Conservation (phyloP, 176 grass and related monocot genomes). For the Oryza officinalis region DNA sequence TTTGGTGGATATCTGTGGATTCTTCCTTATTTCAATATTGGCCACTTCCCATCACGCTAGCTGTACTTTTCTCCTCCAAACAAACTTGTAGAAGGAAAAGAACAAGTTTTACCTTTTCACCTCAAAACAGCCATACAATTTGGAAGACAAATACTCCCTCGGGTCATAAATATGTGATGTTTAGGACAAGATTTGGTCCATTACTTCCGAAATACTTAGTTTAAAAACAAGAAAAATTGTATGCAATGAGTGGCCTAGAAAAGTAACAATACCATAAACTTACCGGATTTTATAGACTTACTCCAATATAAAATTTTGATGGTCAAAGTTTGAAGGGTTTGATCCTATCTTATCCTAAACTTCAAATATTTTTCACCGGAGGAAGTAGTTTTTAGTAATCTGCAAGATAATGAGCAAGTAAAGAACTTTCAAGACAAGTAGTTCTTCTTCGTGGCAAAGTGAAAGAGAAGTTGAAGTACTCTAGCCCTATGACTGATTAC, state of each 20-base stretch:
- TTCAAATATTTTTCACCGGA: too few species aligned
- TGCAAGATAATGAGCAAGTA: not conserved
- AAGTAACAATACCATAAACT: too few species aligned
- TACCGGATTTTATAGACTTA: too few species aligned
- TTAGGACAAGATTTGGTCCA: too few species aligned
- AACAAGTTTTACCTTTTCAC: not conserved
- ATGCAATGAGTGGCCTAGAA: too few species aligned
- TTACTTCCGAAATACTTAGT: too few species aligned
- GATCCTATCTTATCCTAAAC: too few species aligned
- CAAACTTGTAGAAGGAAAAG: not conserved
- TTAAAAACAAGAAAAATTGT: too few species aligned
- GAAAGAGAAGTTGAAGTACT: slow-evolving; percentile 27
- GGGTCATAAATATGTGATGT: too few species aligned
- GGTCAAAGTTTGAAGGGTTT: too few species aligned
- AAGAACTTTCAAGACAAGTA: not conserved
- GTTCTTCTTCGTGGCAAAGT: not conserved
- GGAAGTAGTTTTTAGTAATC: not conserved
- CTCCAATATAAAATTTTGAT: too few species aligned
- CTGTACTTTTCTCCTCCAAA: not conserved
- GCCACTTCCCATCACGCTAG: not conserved
- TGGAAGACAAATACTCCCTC: not conserved
- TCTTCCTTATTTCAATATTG: not conserved
- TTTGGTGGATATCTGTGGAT: not conserved
- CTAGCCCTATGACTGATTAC: not conserved
- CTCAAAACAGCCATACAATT: not conserved